Evolutionary conservation across 345 rosid species (phyloP), one percentile per base, ranked within the genome.

Genomic region (Citrus inodora): DNA sequence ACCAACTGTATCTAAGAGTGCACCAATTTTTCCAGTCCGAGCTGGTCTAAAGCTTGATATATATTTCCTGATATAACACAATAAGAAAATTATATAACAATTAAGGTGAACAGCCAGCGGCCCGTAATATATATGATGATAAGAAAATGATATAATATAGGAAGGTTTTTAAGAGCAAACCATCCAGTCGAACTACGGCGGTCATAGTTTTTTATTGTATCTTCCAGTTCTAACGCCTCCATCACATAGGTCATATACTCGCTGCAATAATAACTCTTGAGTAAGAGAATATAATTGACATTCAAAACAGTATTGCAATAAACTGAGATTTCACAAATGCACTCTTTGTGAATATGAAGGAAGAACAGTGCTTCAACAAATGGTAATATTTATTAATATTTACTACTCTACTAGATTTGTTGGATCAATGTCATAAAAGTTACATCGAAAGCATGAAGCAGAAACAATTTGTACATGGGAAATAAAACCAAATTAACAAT

Each of bases 171-270:
- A 86, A 87, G 79, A 82, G 68, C 85, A 80, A 83, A 94, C 99
- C 99, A 97, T 92, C 98, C 97, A 74, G 93, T 94, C 68, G 94
- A 85, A 84, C 80, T 87, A 82, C 97, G 85, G 3, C 94, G 90
- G 68, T 93, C 98, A 80, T 87, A 88, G 82, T 93, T 97, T 85
- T 88, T 97, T 88, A 97, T 86, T 60, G 93, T 90, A 82, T 97
- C 99, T 88, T 97, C 98, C 79, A 97, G 89, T 82, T 92, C 92
- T 76, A 97, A 92, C 5, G 98, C 99, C 83, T 97, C 91, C 56
- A 84, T 76, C 69, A 97, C 93, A 80, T 80, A 94, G 10, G 90
- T 90, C 90, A 93, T 89, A 82, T 94, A 97, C 87, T 94, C 96
- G 75, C 98, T 94, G 88, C 87, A 83, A 80, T 77, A 77, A 53